Evolutionary conservation across 2,329 filamentous ascomycete genomes (phyloP).

Genomic region (Chaetothyriales sp.): DNA sequence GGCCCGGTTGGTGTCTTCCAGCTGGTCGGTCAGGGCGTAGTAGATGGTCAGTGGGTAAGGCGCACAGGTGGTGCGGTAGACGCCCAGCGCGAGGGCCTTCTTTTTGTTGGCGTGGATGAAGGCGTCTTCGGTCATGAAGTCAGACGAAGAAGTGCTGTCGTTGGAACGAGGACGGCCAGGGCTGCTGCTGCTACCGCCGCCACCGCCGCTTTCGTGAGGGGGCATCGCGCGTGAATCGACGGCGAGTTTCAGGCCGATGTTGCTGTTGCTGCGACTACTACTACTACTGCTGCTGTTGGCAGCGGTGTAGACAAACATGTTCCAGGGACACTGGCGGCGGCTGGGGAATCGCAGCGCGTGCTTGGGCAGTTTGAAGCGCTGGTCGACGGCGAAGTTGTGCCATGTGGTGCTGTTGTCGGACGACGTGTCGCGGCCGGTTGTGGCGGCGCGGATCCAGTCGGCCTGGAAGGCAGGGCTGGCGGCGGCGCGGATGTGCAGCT

Average conservation of each 20-base stretch:
- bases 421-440: too few relatives aligned
- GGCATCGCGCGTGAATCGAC: neutral
- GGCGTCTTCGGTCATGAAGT: neutral
- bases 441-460: neutral
- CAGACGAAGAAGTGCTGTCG: too few relatives aligned
- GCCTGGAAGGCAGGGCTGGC: neutral
- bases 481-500: neutral
- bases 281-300: neutral
- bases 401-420: neutral
- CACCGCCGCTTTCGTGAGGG: neutral
- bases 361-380: neutral
- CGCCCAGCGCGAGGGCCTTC: neutral
- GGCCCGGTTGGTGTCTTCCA: neutral
- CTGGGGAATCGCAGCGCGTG: neutral
- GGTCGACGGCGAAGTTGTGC: neutral
- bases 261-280: neutral
- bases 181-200: neutral
- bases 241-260: neutral
- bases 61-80: neutral
- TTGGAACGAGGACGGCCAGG: too few relatives aligned
- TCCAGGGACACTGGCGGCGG: neutral
- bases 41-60: neutral
- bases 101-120: neutral
- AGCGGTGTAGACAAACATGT: neutral
- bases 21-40: neutral